phyloP scores from a whole-genome alignment of 331 rosid genomes.

The Erythrophleum ivorense region DNA sequence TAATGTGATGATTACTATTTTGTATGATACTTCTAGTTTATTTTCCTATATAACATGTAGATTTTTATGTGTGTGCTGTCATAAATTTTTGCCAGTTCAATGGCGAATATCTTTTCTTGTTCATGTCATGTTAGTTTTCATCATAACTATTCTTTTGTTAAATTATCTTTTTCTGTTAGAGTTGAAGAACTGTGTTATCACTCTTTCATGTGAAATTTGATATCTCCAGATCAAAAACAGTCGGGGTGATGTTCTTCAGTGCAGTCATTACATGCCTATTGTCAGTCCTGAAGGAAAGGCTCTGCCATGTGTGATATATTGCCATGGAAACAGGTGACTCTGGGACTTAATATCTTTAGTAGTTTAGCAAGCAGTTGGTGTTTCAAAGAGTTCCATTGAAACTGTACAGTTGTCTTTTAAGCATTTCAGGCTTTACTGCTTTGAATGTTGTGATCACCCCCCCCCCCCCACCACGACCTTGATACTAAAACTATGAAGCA shows the following conservation, averaged over 20 bases:
- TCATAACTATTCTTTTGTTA: background rate
- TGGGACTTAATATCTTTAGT: conserved; percentile 17
- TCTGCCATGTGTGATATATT: conserved; percentile 95
- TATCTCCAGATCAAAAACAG: conserved; percentile 83
- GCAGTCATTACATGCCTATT: conserved; percentile 92
- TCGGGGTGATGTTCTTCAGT: conserved; percentile 78
- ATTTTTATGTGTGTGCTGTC: background rate
- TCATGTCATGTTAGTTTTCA: background rate
- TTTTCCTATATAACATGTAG: conserved; percentile 7
- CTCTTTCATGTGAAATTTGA: conserved; percentile 37
- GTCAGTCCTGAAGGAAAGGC: conserved; percentile 92
- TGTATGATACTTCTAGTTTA: background rate
- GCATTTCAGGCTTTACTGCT: conserved; percentile 11
- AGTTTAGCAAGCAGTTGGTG: conserved; percentile 12
- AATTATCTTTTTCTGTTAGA: conserved; percentile 16
- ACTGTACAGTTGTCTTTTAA: conserved; percentile 24
- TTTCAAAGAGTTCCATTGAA: conserved; percentile 29
- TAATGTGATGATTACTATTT: background rate
- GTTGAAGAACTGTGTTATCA: conserved; percentile 34
- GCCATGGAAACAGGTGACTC: conserved; percentile 96
- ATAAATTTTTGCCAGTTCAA: background rate
- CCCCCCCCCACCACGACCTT: too few species aligned
- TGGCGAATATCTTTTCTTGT: conserved; percentile 9
- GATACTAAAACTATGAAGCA: background rate
- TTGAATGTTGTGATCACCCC: background rate